Evolutionary conservation across 768 basidiomycete species (phyloP), one percentile per base, ranked within the genome.

Genomic region (Lactarius evosmus): DNA sequence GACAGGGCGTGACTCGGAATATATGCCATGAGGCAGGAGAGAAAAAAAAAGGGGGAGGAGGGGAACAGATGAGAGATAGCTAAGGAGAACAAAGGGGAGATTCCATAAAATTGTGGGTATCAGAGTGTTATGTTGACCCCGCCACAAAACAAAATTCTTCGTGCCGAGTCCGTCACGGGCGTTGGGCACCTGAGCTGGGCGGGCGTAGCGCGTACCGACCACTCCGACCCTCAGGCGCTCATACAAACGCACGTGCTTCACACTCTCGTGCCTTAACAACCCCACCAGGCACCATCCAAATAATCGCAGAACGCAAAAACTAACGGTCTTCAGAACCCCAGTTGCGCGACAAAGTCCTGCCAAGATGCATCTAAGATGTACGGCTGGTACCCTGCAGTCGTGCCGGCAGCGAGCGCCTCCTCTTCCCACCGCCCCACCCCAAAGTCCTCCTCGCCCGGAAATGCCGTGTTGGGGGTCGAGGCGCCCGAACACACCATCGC

Each of bases 311-410:
- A 51, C 25, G 3, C 52, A 53, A 12, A 33, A 46, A 29, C n/a
- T 1, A 16, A 3, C 27, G 30, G 7, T 7, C 49, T n/a, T 72
- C 62, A 78, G 64, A 80, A 81, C 2, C 87, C 87, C 50, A 89
- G 76, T 67, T 89, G 87, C 71, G 88, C 85, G 50, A 86, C 82
- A 50, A 89, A 85, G 65, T 78, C 81, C 70, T 84, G 82, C 86
- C 87, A 89, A 0, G 84, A 81, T 19, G 85, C 74, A 69, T 89
- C 85, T 59, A 88, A 67, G 33, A 78, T 76, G 1, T 78, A 77
- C 16, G 77, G 69, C 12, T 55, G 53, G 33, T 33, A 32, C 33
- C 11, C 22, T 29, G 53, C 36, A 29, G n/a, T 19, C 19, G 16
- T 16, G 3, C 34, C 34, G 16, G 4, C 36, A 34, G 41, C 22